These are phyloP conservation scores for Xylogone sp. DNA, from an alignment of 2,329 filamentous ascomycete species.

Conservation along the genomic window DNA sequence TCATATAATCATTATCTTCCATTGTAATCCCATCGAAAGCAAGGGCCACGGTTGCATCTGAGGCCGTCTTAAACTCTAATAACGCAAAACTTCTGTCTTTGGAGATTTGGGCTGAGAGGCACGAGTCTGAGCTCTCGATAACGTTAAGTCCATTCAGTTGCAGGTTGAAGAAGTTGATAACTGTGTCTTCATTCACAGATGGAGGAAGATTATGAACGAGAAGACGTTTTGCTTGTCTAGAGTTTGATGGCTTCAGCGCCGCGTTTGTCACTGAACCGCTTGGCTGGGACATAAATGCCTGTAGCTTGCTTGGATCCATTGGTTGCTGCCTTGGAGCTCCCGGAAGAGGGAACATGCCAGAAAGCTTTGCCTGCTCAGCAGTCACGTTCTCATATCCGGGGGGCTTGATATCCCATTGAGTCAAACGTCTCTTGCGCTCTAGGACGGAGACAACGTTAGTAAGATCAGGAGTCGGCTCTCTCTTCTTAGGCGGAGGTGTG, in stretches of 20 bases:
- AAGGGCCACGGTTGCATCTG: conserved; percentile 86
- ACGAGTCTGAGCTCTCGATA: conserved; percentile 78
- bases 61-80: conserved; percentile 82
- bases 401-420: conserved; percentile 99
- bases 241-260: conserved; percentile 88
- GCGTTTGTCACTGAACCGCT: conserved; percentile 62
- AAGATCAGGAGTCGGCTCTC: conserved; percentile 93
- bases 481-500: conserved; percentile 80
- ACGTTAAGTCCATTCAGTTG: conserved; percentile 97
- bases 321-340: conserved; percentile 92
- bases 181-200: conserved; percentile 67
- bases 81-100: conserved; percentile 78
- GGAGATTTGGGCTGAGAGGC: conserved; percentile 77
- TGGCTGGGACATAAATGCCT: conserved; percentile 93
- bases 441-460: conserved; percentile 79
- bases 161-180: conserved; percentile 88
- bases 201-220: conserved; percentile 80
- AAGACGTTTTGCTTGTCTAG: conserved; percentile 89
- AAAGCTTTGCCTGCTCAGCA: conserved; percentile 96
- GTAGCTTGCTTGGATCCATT: conserved; percentile 90
- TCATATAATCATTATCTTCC: conserved; percentile 63
- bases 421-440: conserved; percentile 86
- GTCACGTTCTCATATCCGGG: conserved; percentile 98
- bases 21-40: conserved; percentile 88
- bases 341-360: conserved; percentile 97